Evolutionary conservation across 169 alveolate genomes (phyloP).

Genomic region (Cryptosporidium sp.): DNA sequence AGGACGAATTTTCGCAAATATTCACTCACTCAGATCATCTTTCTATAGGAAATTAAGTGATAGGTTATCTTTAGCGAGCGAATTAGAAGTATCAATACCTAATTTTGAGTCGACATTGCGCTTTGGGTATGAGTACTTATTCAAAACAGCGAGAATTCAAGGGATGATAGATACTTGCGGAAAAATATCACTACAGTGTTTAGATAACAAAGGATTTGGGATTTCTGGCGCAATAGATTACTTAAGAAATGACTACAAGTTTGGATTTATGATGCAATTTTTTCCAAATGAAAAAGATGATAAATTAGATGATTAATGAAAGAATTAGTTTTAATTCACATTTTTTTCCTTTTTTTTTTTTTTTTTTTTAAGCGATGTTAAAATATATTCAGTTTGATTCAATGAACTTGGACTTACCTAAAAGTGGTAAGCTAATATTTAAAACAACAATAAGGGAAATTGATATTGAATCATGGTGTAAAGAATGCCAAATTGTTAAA

Average conservation of each 20-base stretch:
- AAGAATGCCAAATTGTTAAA: constrained; percentile 85
- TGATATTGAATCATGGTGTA: constrained; percentile 85
- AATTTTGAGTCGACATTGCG: constrained; percentile 71
- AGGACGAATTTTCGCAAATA: constrained; percentile 82
- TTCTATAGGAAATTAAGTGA: constrained; percentile 87
- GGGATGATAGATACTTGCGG: constrained; percentile 91
- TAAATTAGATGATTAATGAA: constrained; percentile 1
- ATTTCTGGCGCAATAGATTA: constrained; percentile 91
- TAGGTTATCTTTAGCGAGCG: constrained; percentile 90
- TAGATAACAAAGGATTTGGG: constrained; percentile 89
- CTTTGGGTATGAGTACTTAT: constrained; percentile 91
- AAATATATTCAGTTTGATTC: neutral
- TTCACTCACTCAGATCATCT: constrained; percentile 83
- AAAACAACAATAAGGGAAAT: constrained; percentile 86
- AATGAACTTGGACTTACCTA: constrained; percentile 61
- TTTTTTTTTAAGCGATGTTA: neutral
- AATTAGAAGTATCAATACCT: constrained; percentile 86
- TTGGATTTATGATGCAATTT: constrained; percentile 93
- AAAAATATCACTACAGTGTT: constrained; percentile 88
- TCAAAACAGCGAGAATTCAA: constrained; percentile 93
- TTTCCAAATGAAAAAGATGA: constrained; percentile 81
- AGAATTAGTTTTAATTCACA: neutral
- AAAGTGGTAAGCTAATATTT: constrained; percentile 84
- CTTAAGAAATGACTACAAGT: constrained; percentile 87
- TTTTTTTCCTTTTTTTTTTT: neutral